Percentiles rank a stretch among this genome's conserved stretches.
Conservation (phyloP, 1,139 yeast genomes). For the Geotrichum histeridarum region DNA sequence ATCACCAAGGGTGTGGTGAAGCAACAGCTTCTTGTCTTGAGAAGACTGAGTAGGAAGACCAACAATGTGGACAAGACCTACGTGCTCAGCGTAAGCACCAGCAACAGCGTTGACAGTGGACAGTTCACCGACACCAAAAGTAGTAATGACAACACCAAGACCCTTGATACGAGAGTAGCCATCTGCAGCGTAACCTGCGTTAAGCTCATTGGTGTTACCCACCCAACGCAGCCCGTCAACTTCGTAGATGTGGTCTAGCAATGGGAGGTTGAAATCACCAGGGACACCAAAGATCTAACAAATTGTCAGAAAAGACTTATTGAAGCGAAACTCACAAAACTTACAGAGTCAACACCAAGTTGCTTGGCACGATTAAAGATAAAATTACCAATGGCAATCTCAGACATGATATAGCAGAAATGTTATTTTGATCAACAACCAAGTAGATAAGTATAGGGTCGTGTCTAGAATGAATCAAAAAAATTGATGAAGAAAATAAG, state of each 20-base stretch:
- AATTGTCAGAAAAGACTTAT: slow-evolving; percentile 17
- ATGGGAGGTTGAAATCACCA: slow-evolving; percentile 55
- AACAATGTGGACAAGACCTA: slow-evolving; percentile 60
- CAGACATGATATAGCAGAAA: slow-evolving; percentile 10
- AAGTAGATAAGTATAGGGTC: too few species aligned
- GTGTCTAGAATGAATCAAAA: not conserved
- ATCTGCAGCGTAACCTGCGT: slow-evolving; percentile 60
- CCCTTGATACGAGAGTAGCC: slow-evolving; percentile 63
- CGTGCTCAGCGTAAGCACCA: slow-evolving; percentile 62
- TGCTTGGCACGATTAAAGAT: slow-evolving; percentile 47
- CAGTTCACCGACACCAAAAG: slow-evolving; percentile 71
- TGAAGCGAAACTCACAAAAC: slow-evolving; percentile 7
- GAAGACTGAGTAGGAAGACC: slow-evolving; percentile 60
- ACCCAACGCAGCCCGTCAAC: slow-evolving; percentile 41
- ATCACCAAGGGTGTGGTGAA: slow-evolving; percentile 73
- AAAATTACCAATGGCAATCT: slow-evolving; percentile 47
- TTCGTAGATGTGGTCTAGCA: slow-evolving; percentile 52
- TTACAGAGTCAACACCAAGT: slow-evolving; percentile 41
- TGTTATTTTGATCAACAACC: not conserved
- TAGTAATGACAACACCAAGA: slow-evolving; percentile 55
- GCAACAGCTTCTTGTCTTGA: slow-evolving; percentile 55
- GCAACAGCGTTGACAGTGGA: slow-evolving; percentile 64
- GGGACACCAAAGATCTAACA: slow-evolving; percentile 48
- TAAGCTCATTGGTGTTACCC: slow-evolving; percentile 48
- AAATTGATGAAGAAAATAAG: not conserved